phyloP scores from a whole-genome alignment of 768 basidiomycete species.

The Russula earlei region DNA sequence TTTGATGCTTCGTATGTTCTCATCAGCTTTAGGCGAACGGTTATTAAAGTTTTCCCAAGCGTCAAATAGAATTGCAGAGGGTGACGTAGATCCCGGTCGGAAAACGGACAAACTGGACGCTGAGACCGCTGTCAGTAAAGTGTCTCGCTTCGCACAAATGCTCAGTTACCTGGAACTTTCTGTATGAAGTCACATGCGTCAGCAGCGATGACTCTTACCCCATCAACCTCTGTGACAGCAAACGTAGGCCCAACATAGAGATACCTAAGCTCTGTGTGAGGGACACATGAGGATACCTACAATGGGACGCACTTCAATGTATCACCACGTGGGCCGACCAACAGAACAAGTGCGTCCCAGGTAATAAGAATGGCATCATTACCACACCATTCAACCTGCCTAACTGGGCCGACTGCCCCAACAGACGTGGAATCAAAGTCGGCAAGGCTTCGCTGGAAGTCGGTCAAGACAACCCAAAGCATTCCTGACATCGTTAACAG shows the following conservation, averaged over 20 bases:
- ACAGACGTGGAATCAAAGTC: constrained; percentile 69
- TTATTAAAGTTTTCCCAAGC: constrained; percentile 83
- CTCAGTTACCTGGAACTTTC: constrained; percentile 70
- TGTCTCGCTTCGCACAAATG: background rate
- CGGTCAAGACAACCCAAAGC: constrained; percentile 91
- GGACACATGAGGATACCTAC: background rate
- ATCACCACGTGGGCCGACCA: constrained; percentile 92
- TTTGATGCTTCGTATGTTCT: constrained; percentile 80
- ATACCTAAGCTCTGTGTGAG: constrained; percentile 37
- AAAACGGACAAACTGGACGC: constrained; percentile 78
- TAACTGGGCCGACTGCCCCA: constrained; percentile 48
- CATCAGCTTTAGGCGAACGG: constrained; percentile 86
- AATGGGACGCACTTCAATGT: constrained; percentile 58
- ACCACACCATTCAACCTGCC: constrained; percentile 89
- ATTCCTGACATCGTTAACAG: constrained; percentile 62
- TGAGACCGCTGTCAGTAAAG: constrained; percentile 25
- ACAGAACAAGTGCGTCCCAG: constrained; percentile 65
- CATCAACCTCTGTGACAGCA: constrained; percentile 81
- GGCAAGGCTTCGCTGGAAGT: constrained; percentile 82
- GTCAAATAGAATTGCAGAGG: constrained; percentile 85
- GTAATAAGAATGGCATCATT: constrained; percentile 87
- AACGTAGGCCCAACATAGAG: constrained; percentile 67
- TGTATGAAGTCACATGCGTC: constrained; percentile 83
- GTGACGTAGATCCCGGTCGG: constrained; percentile 84
- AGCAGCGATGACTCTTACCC: constrained; percentile 73